These are phyloP conservation scores for Pseudogymnoascus sp. DNA, from an alignment of 2,329 filamentous ascomycete genomes.

Conservation along the genomic window DNA sequence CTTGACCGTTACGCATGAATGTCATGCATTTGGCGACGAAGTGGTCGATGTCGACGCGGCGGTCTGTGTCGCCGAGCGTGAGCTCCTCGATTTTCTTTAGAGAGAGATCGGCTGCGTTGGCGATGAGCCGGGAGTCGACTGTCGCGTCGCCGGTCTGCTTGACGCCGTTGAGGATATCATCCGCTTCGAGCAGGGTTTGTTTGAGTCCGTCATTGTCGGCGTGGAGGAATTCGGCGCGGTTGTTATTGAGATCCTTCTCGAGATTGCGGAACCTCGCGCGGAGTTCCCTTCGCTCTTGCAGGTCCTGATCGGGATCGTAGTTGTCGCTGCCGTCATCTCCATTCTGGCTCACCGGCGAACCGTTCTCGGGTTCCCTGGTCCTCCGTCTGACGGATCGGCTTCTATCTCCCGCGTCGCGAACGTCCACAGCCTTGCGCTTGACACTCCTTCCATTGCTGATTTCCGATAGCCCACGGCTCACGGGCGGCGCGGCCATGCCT, in stretches of 20 bases:
- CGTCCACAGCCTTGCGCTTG: constrained; percentile 15
- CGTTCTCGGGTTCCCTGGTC: not conserved
- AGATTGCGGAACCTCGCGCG: constrained; percentile 64
- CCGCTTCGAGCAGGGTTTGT: constrained; percentile 57
- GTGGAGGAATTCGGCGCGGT: constrained; percentile 62
- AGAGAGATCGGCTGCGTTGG: constrained; percentile 71
- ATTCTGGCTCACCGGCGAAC: not conserved
- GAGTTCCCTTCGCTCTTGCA: constrained; percentile 62
- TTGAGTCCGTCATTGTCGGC: constrained; percentile 56
- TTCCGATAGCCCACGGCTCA: not conserved
- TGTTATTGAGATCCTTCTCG: constrained; percentile 52
- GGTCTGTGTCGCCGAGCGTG: constrained; percentile 61
- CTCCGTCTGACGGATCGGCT: not conserved
- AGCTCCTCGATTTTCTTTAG: constrained; percentile 70
- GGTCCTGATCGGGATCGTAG: constrained; percentile 78
- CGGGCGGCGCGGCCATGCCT: constrained; percentile 30
- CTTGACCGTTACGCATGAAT: constrained; percentile 67
- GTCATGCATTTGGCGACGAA: constrained; percentile 84
- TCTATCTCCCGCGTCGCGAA: not conserved
- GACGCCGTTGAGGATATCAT: constrained; percentile 58
- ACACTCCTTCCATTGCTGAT: not conserved
- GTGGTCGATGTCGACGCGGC: constrained; percentile 80
- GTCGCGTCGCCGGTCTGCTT: constrained; percentile 87
- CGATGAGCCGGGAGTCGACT: constrained; percentile 79
- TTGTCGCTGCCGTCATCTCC: constrained; percentile 33